phyloP scores from a whole-genome alignment of 495 filamentous ascomycete genomes.

The Durotheca rogersii region DNA sequence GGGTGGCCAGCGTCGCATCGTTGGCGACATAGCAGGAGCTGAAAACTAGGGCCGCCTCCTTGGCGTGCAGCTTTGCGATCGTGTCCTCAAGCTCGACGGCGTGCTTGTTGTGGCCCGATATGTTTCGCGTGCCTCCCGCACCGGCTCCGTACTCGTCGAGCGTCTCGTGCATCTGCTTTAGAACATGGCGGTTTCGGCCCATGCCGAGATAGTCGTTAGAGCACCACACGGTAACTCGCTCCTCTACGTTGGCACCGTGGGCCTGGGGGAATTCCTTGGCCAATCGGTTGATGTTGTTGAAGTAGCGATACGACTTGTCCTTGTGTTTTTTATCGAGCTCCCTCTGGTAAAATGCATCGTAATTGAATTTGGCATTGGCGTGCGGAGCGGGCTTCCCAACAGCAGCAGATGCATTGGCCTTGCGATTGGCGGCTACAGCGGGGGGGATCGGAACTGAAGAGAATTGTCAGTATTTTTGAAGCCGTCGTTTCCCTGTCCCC shows the following conservation, averaged over 20 bases:
- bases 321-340: conserved; percentile 99
- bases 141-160: conserved; percentile 93
- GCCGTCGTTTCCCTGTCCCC: too few relatives aligned
- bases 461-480: conserved; percentile 27
- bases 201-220: conserved; percentile 99
- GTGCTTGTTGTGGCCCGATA: conserved; percentile 96
- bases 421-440: conserved; percentile 37
- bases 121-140: conserved; percentile 93
- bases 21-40: conserved; percentile 98
- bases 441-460: conserved; percentile 44
- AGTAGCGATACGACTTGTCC: conserved; percentile 99
- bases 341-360: conserved; percentile 80
- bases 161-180: conserved; percentile 91
- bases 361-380: conserved; percentile 69
- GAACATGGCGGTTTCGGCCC: conserved; percentile 85
- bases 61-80: conserved; percentile 83
- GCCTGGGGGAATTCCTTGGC: conserved; percentile 95
- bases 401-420: conserved; percentile 32
- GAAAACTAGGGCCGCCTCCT: conserved; percentile 90
- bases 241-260: conserved; percentile 80
- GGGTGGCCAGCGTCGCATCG: conserved; percentile 92
- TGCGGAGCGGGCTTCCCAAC: conserved; percentile 16
- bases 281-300: conserved; percentile 99
- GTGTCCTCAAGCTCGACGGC: conserved; percentile 82
- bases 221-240: conserved; percentile 97